Base-by-base conservation (phyloP, 2,329 filamentous ascomycete species). In the Ophiostoma sp. region DNA sequence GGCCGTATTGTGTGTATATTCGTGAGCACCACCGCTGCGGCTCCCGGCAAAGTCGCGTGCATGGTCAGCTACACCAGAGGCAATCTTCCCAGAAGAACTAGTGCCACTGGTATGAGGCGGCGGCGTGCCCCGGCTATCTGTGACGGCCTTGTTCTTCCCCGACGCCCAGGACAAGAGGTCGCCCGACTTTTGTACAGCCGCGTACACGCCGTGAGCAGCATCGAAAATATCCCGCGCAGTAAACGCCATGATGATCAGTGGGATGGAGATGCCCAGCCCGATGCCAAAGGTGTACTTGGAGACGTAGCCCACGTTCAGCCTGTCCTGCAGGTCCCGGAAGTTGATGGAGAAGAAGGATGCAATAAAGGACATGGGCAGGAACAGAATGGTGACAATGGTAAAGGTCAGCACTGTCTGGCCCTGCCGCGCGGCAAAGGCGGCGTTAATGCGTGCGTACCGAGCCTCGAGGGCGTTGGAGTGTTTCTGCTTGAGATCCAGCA, bases 401-500 rank as follows among this genome's bases (percentile, higher is more conserved):
- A 83, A 82, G 0, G 80, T 78, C 77, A 82, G 80, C 66, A 83
- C 77, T 0, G 80, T 81, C 75, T 81, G 80, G 8, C 80, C 80
- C 67, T 82, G 79, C 8, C 83, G 81, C 0, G 86, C 85, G 0
- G 87, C 88, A 0, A 85, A 84, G 2, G 85, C 83, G 0, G 88
- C 87, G 76, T 89, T 87, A 67, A 89, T 85, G 23, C 84, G 80
- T 0, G 85, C 83, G 68, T 85, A 89, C 2, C 87, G 84, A 1
- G 87, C 88, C 75, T 90, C 88, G 66, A 89, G 85, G 0, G 86
- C 87, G 77, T 90, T 90, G 73, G 87, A 87, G 71, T 90, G 87
- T 76, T 90, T 90, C 74, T 90, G 88, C 75, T 90, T 90, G 0
- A 90, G 81, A 73, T 90, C 88, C 0, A 90, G 83, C 5, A 90